Evolutionary conservation across 169 alveolate genomes (phyloP).

Genomic region (Plasmodium malariae): DNA sequence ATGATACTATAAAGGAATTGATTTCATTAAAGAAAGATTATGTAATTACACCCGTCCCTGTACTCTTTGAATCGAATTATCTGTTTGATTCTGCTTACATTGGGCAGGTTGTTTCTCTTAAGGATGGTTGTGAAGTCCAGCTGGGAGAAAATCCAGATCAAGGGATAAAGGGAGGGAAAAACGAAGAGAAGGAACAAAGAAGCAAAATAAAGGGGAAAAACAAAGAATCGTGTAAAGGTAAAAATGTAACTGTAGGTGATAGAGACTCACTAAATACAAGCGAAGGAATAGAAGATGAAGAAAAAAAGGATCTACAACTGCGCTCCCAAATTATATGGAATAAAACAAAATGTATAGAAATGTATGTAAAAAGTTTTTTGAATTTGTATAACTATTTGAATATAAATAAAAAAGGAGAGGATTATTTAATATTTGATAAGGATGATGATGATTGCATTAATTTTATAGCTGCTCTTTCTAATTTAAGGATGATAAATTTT

Average conservation of each 20-base stretch:
- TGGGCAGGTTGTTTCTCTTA: too few species aligned
- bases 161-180: neutral
- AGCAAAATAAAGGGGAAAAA: neutral
- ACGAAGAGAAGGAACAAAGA: neutral
- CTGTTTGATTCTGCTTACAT: too few species aligned
- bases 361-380: slow-evolving; percentile 29
- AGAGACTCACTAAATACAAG: neutral
- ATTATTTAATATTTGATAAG: slow-evolving; percentile 91
- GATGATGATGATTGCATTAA: slow-evolving; percentile 93
- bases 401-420: slow-evolving; percentile 63
- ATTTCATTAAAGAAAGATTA: slow-evolving; percentile 64
- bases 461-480: slow-evolving; percentile 93
- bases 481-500: slow-evolving; percentile 94
- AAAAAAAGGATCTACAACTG: slow-evolving; percentile 4
- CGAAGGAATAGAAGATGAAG: neutral
- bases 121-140: too few species aligned
- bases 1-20: slow-evolving; percentile 77
- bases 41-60: slow-evolving; percentile 35
- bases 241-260: neutral
- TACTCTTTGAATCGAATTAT: slow-evolving; percentile 13
- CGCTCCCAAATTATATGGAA: slow-evolving; percentile 63
- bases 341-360: slow-evolving; percentile 51
- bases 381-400: slow-evolving; percentile 56
- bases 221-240: neutral
- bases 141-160: neutral